phyloP scores from a whole-genome alignment of 805 yeast species.

The Candida chauliodis region DNA sequence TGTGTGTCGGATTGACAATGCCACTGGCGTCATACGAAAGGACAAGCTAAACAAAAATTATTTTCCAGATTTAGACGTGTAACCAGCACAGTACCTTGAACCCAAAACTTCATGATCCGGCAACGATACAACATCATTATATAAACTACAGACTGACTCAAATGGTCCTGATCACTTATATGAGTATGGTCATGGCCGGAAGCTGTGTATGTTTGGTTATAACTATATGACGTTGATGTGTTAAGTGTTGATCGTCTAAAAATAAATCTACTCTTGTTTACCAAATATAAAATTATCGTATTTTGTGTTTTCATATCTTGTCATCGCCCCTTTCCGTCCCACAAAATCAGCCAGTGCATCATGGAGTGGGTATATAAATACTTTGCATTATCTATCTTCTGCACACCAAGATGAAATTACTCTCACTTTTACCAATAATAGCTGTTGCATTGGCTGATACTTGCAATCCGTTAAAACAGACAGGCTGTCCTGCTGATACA shows the following conservation, averaged over 20 bases:
- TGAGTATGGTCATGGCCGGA: too few species aligned
- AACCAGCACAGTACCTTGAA: too few species aligned
- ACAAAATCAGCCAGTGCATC: too few species aligned
- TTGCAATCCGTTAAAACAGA: conserved; percentile 27
- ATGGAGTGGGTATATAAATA: too few species aligned
- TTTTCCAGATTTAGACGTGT: conserved; percentile 1
- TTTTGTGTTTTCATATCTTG: not conserved
- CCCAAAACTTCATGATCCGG: too few species aligned
- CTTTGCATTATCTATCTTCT: too few species aligned
- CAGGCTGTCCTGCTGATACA: conserved; percentile 24
- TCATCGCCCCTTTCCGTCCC: not conserved
- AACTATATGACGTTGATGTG: too few species aligned
- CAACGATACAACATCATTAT: not conserved
- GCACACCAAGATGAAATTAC: not conserved
- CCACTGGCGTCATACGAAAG: not conserved
- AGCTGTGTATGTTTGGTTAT: too few species aligned
- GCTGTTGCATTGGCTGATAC: not conserved
- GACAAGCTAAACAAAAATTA: not conserved
- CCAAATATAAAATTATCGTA: not conserved
- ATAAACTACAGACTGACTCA: too few species aligned
- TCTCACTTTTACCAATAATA: not conserved
- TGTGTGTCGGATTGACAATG: too few species aligned
- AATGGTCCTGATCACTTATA: too few species aligned
- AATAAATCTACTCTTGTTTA: not conserved
- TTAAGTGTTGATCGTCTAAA: not conserved